Evolutionary conservation across 129 eudicot species (phyloP), one percentile per base, ranked within the genome.

Genomic region (Artemisia argyi): DNA sequence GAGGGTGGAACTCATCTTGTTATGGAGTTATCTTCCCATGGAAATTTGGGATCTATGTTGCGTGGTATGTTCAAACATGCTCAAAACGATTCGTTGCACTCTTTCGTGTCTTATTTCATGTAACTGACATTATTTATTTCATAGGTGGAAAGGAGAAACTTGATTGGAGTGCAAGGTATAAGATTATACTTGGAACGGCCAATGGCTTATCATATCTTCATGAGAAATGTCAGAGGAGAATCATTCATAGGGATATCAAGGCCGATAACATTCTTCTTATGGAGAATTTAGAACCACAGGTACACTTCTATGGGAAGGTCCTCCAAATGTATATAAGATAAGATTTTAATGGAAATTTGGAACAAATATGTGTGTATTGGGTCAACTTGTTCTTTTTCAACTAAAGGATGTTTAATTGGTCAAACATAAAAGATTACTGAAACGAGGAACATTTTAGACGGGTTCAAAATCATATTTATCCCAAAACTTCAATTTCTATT

Each of bases 171-270:
- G 78, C 73, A 47, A 81, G 98, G 74, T 82, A 89, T 69, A 89
- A 87, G 60, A 89, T 92, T 32, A 72, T 74, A 24, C 57, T 81
- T 22, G 98, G 98, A 46, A 87, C 83, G 48, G 96, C 98, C 51
- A 81, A 81, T 55, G 98, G 98, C 61, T 74, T 92, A 44, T 50
- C 76, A 9, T 92, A 92, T 78, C 92, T 89, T 60, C 98, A 92
- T 73, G 95, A 92, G 79, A 61, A 70, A 20, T 92, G 98, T 51
- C 89, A 85, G 66, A 75, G 91, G 77, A 72, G 97, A 77, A 89
- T 89, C 30, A 89, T 92, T 72, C 97, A 92, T 65, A 84, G 96
- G 77, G 96, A 92, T 80, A 89, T 92, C 35, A 92, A 92, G 77
- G 82, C 95, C 18, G 98, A 81, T 73, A 89, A 92, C 74, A 82